Evolutionary conservation across 768 basidiomycete species (phyloP).

Genomic region (Mycena pura): DNA sequence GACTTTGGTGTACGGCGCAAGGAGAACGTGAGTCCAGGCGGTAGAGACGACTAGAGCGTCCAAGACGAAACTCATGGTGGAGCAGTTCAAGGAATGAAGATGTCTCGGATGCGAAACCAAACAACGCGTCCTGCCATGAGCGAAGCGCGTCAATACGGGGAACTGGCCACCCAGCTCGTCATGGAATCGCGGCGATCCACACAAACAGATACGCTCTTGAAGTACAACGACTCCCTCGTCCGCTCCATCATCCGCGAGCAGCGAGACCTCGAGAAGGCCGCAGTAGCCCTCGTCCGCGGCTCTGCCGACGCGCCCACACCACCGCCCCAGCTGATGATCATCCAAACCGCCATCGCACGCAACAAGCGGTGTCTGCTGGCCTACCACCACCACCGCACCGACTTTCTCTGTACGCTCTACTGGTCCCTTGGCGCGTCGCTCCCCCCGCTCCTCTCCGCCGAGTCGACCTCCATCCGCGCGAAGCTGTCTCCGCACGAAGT

Average conservation of each 20-base stretch:
- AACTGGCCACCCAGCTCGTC: slow-evolving; percentile 88
- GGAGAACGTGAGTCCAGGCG: slow-evolving; percentile 71
- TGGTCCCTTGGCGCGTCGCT: slow-evolving; percentile 90
- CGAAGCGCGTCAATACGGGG: slow-evolving; percentile 75
- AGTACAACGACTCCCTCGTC: slow-evolving; percentile 91
- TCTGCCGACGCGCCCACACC: slow-evolving; percentile 48
- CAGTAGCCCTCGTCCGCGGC: slow-evolving; percentile 42
- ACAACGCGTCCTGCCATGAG: slow-evolving; percentile 42
- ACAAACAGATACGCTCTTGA: slow-evolving; percentile 81
- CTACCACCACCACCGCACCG: slow-evolving; percentile 87
- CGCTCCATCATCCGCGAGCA: slow-evolving; percentile 89
- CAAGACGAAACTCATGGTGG: slow-evolving; percentile 43
- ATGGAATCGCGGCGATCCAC: slow-evolving; percentile 87
- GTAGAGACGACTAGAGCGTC: slow-evolving; percentile 59
- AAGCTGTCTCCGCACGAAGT: slow-evolving; percentile 83
- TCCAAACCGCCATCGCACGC: slow-evolving; percentile 87
- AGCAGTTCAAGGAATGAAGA: slow-evolving; percentile 20
- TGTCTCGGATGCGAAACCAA: slow-evolving; percentile 42
- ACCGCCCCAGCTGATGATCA: slow-evolving; percentile 75
- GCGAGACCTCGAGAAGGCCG: slow-evolving; percentile 78
- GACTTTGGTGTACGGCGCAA: slow-evolving; percentile 93
- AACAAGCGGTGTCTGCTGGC: slow-evolving; percentile 97
- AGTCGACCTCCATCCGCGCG: slow-evolving; percentile 61
- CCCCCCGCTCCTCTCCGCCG: slow-evolving; percentile 72
- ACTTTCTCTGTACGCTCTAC: slow-evolving; percentile 85